Evolutionary conservation across 768 basidiomycete species (phyloP).

Genomic region (Cystoderma amianthinum): DNA sequence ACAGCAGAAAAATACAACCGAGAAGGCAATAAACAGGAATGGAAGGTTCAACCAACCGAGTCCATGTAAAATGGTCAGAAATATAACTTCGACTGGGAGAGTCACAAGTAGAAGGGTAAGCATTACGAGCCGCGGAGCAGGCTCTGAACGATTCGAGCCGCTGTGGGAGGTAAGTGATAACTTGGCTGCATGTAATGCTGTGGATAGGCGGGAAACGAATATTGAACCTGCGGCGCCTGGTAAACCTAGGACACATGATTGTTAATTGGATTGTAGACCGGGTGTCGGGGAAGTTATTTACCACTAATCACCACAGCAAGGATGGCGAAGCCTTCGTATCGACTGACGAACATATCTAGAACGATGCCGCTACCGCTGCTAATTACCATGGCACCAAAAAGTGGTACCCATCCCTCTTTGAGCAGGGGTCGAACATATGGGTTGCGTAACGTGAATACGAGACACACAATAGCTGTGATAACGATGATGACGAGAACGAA

Average conservation of each 20-base stretch:
- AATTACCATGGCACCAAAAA: slow-evolving; percentile 87
- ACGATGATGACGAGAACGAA: slow-evolving; percentile 44
- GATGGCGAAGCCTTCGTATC: slow-evolving; percentile 83
- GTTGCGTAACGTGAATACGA: slow-evolving; percentile 58
- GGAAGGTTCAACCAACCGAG: slow-evolving; percentile 79
- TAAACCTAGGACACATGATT: slow-evolving; percentile 51
- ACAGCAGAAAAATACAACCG: slow-evolving; percentile 64
- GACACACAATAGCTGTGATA: slow-evolving; percentile 38
- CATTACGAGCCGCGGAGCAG: slow-evolving; percentile 50
- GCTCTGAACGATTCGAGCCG: slow-evolving; percentile 19
- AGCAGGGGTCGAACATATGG: slow-evolving; percentile 65
- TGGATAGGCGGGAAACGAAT: slow-evolving; percentile 86
- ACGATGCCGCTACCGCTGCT: slow-evolving; percentile 87
- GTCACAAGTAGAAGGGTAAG: slow-evolving; percentile 67
- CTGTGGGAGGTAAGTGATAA: slow-evolving; percentile 19
- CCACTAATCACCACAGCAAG: slow-evolving; percentile 87
- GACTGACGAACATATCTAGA: slow-evolving; percentile 81
- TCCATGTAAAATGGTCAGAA: slow-evolving; percentile 54
- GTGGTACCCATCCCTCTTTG: slow-evolving; percentile 81
- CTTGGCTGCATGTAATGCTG: slow-evolving; percentile 69
- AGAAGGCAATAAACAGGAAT: slow-evolving; percentile 59
- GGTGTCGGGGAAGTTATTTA: too few species aligned
- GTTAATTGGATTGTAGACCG: too few species aligned
- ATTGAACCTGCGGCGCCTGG: slow-evolving; percentile 90
- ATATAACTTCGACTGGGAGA: slow-evolving; percentile 73